phyloP scores from a whole-genome alignment of 495 filamentous ascomycete species.

The Podospora didyma region DNA sequence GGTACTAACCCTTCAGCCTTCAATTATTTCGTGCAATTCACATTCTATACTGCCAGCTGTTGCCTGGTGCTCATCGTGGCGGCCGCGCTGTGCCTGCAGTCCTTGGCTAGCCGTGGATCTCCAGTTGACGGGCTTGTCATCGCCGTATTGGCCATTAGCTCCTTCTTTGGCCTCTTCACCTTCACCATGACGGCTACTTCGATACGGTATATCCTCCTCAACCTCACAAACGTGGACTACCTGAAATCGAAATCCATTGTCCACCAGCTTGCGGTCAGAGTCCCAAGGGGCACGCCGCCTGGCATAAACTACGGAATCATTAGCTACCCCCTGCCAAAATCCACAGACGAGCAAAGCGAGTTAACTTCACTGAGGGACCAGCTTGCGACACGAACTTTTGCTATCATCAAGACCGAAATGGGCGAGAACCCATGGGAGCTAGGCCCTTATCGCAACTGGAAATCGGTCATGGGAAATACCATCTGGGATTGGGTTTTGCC shows the following conservation, averaged over 20 bases:
- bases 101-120: slow-evolving; percentile 16
- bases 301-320: slow-evolving; percentile 36
- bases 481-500: slow-evolving; percentile 71
- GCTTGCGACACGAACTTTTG: slow-evolving; percentile 60
- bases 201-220: slow-evolving; percentile 61
- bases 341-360: slow-evolving; percentile 11
- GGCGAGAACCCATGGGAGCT: slow-evolving; percentile 82
- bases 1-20: slow-evolving; percentile 43
- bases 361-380: slow-evolving; percentile 6
- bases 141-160: slow-evolving; percentile 38
- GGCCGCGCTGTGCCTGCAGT: slow-evolving; percentile 29
- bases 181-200: slow-evolving; percentile 69
- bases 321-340: slow-evolving; percentile 35
- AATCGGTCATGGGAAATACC: slow-evolving; percentile 69
- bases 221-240: slow-evolving; percentile 80
- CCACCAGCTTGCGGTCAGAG: slow-evolving; percentile 72
- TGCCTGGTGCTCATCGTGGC: slow-evolving; percentile 59
- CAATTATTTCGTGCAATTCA: slow-evolving; percentile 90
- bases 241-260: slow-evolving; percentile 57
- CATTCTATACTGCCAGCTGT: slow-evolving; percentile 63
- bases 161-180: slow-evolving; percentile 72
- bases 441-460: slow-evolving; percentile 61
- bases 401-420: slow-evolving; percentile 64
- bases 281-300: slow-evolving; percentile 48
- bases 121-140: slow-evolving; percentile 35